Percentiles rank a stretch among this genome's conserved stretches.
Evolutionary conservation across 352 stramenopile species (phyloP).

Genomic region (Phytophthora nicotianae): DNA sequence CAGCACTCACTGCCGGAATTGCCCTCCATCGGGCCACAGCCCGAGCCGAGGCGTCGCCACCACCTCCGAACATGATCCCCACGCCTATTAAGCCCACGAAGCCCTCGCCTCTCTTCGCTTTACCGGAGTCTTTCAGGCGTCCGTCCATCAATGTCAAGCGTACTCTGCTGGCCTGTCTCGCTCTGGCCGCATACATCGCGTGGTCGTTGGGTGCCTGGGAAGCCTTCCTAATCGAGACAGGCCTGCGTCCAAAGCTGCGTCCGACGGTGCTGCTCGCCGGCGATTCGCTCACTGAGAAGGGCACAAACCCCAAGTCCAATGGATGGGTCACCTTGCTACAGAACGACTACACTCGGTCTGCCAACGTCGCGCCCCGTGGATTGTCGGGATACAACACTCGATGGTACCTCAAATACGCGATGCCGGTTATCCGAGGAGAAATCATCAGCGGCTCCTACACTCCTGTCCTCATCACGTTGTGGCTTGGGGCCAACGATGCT

Average conservation of each 20-base stretch:
- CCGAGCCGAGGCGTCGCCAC: background rate
- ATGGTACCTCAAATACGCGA: slow-evolving; percentile 46
- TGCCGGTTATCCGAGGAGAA: slow-evolving; percentile 50
- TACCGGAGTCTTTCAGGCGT: slow-evolving; percentile 2
- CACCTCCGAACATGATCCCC: slow-evolving; percentile 13
- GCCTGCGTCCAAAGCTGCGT: slow-evolving; percentile 25
- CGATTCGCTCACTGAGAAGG: slow-evolving; percentile 55
- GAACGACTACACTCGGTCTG: slow-evolving; percentile 41
- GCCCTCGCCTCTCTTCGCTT: slow-evolving; percentile 6
- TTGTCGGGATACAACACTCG: slow-evolving; percentile 48
- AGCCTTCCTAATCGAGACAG: slow-evolving; percentile 22
- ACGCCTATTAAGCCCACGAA: slow-evolving; percentile 13
- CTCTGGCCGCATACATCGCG: slow-evolving; percentile 24
- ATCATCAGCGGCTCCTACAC: slow-evolving; percentile 31
- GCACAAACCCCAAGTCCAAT: slow-evolving; percentile 28
- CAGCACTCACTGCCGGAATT: slow-evolving; percentile 12
- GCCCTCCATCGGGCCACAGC: slow-evolving; percentile 8
- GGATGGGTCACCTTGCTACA: slow-evolving; percentile 49
- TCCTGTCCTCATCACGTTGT: slow-evolving; percentile 56
- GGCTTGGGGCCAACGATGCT: slow-evolving; percentile 70
- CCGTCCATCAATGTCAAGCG: slow-evolving; percentile 17
- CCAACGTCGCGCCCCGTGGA: slow-evolving; percentile 48
- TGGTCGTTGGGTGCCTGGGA: slow-evolving; percentile 30
- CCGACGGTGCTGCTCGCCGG: slow-evolving; percentile 32
- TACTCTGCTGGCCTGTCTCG: slow-evolving; percentile 14